Base-by-base conservation (phyloP, 345 rosid species). In the Citrus glauca region DNA sequence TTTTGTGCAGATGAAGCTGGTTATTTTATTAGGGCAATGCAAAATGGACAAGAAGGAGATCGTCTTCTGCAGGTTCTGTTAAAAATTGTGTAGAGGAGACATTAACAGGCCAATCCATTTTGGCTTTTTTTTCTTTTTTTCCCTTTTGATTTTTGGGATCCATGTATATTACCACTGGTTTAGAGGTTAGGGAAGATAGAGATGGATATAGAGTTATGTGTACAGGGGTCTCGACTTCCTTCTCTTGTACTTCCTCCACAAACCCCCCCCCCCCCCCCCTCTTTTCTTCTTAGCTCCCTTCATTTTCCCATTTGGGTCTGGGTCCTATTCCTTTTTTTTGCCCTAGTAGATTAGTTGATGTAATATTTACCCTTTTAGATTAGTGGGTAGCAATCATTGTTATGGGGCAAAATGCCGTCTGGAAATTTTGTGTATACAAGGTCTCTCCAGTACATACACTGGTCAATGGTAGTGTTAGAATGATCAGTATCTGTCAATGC, bases 201-300 rank as follows among this genome's bases (percentile, higher is more conserved):
- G 90, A 85, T 80, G 66, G 80, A 84, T 83, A 88, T 85, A 90
- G 90, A 87, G 91, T 84, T 83, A 81, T 76, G 61, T 92, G 94
- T 90, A 90, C 91, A 92, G 92, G 78, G 79, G 63, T 87, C 84
- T 81, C 75, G 33, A 68, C 82, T 82, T 64, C 85, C 81, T 67
- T 81, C 66, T 80, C 81, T 79, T 83, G 64, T 79, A 40, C 53
- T 48, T 72, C 74, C 60, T 1, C 14, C 9, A 6, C 42, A 25
- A 25, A 1, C 2, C 42, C 42, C 40, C 40, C 40, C 42, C 42
- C 40, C 10, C 42, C 10, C 2, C 10, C 10, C 2, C 9, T 5
- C 5, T 0, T 0, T 4, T 0, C 8, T 35, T 37, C 9, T 42
- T 13, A 45, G 50, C 50, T 72, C 65, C 84, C 83, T 60, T 57